Base-by-base conservation (phyloP, 2,329 filamentous ascomycete genomes). In the Diaporthe citriasiana region DNA sequence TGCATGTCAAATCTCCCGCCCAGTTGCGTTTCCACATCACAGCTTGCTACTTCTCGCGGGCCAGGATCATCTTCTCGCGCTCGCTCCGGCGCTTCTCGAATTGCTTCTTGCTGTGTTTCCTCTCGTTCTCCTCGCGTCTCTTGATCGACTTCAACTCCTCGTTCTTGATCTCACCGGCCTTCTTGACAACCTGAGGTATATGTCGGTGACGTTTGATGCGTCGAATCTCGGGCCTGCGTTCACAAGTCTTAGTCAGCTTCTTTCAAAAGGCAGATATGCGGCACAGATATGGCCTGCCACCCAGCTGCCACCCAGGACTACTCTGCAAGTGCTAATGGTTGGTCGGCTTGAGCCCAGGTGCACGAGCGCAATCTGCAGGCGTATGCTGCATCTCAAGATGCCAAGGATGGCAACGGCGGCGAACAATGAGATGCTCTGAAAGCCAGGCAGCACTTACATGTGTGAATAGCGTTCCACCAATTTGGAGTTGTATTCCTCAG, bases 171-270 rank as follows among this genome's bases (percentile, higher is more conserved):
- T 98, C 94, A 65, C 89, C 92, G 5, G 96, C 96, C 90, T 98
- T 98, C 92, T 98, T 98, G 77, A 98, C 91, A 73, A 95, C 91
- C 87, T 95, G 94, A 27, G 97, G 97, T 76, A 98, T 85, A 84
- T 98, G 97, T 76, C 97, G 91, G 84, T 99, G 97, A 70, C 95
- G 90, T 79, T 93, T 93, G 83, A 99, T 99, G 71, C 97, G 91
- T 79, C 92, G 91, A 78, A 99, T 94, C 84, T 99, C 96, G 66
- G 97, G 97, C 74, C 74, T 75, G 45, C 7, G 25, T 53, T 35
- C 2, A 22, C 4, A 53, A 2, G 0, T 22, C 15, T 40, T n/a
- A 40, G 63, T 51, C 47, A 68, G 30, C 33, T 30, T 25, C 15
- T 42, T 17, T 22, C 22, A 9, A 17, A 30, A 38, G 12, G 55